A percentile compares a stretch with the other conserved stretches of the same genome.
Conservation (phyloP, 2,329 filamentous ascomycete genomes). For the Calonectria pteridis region DNA sequence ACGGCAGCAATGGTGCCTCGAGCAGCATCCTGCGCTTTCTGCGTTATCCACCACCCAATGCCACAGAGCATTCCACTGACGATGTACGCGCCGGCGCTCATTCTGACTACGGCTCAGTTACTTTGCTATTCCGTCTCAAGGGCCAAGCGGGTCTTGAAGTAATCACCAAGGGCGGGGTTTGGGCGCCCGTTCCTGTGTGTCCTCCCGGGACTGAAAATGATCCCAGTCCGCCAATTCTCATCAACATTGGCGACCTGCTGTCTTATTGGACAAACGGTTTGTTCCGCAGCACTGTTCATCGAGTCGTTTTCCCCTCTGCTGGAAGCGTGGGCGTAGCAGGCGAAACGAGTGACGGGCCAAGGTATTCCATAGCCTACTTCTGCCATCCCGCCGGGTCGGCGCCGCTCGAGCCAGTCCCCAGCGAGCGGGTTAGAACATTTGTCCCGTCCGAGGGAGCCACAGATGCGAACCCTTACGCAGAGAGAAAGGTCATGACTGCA, state of each 20-base stretch:
- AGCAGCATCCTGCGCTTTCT: slow-evolving; percentile 77
- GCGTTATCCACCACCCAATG: slow-evolving; percentile 72
- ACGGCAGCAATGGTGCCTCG: slow-evolving; percentile 61
- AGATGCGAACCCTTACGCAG: slow-evolving; percentile 61
- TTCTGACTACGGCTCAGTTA: slow-evolving; percentile 83
- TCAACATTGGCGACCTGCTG: slow-evolving; percentile 79
- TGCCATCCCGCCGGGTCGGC: slow-evolving; percentile 71
- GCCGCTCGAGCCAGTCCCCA: slow-evolving; percentile 70
- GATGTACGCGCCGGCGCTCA: slow-evolving; percentile 92
- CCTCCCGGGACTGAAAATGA: slow-evolving; percentile 71
- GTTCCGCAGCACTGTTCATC: slow-evolving; percentile 87
- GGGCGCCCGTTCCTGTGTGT: slow-evolving; percentile 76
- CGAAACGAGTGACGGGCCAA: slow-evolving; percentile 63
- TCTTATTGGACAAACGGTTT: slow-evolving; percentile 93
- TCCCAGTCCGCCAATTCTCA: slow-evolving; percentile 78
- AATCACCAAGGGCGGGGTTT: slow-evolving; percentile 65
- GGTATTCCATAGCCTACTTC: slow-evolving; percentile 78
- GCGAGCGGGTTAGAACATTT: slow-evolving; percentile 64
- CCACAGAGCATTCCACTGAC: slow-evolving; percentile 57
- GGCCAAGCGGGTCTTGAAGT: slow-evolving; percentile 92
- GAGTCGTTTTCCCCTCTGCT: slow-evolving; percentile 77
- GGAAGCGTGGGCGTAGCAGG: slow-evolving; percentile 48
- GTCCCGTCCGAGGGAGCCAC: slow-evolving; percentile 47
- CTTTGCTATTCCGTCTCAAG: slow-evolving; percentile 85
- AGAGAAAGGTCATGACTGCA: slow-evolving; percentile 71